Base-by-base conservation (phyloP, 768 basidiomycete species). In the Rubroboletus satanas region DNA sequence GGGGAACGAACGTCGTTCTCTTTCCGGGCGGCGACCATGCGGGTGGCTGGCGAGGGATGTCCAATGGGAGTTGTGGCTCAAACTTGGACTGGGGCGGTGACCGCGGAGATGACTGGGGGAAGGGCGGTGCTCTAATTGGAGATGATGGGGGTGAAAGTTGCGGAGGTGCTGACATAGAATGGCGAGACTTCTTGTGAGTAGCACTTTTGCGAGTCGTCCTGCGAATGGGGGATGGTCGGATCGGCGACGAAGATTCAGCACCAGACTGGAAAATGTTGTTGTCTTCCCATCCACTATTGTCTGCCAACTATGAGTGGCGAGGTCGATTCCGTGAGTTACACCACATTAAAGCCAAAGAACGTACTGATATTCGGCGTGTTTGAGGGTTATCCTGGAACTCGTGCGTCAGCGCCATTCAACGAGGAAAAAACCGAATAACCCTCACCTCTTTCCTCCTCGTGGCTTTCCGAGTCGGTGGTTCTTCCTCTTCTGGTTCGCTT, bases 191-290 rank as follows among this genome's bases (percentile, higher is more conserved):
- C 41, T 76, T 79, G 6, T 75, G 64, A 7, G 55, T 60, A 55
- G 61, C 55, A 64, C 66, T 55, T 58, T 74, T 78, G 57, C 79
- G 73, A 54, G 77, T 65, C 43, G 75, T 59, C 70, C 78, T 77
- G 60, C 76, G 71, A 55, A 72, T 55, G 43, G 84, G 86, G 6
- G 84, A 80, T 35, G 86, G 83, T 17, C 84, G 85, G 10, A 67
- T 70, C 33, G 90, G 90, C 14, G 89, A 91, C 7, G 89, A 89
- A n/a, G 87, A 88, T 62, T 93, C 90, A 5, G 87, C 86, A n/a
- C 89, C 90, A 9, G 89, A 91, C 65, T 93, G 90, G 68, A 93
- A 93, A 29, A 91, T 83, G 59, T 93, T 93, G 64, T 90, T 91
- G 60, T 92, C 90, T 64, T 93, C 90, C 90, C 90, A 93, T 33